Evolutionary conservation across 1,284 basidiomycete genomes (phyloP), one percentile per base, ranked within the genome.

Genomic region (Malassezia brasiliensis): DNA sequence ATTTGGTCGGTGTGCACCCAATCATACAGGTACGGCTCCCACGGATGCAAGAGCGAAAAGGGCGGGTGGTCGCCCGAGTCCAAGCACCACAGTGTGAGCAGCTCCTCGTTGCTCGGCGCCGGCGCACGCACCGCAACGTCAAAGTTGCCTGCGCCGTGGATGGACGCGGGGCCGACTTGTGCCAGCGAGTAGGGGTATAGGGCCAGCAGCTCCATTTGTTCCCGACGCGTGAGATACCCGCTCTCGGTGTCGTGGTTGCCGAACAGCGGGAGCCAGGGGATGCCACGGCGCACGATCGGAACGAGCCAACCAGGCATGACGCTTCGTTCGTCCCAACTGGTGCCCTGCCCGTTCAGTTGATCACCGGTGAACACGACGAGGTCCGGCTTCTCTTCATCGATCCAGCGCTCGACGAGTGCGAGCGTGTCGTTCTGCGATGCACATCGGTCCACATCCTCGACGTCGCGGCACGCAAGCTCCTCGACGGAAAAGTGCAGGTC

Each of bases 1-100:
- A 73, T 60, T 51, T 73, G 70, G 37, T 69, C 66, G n/a, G 54
- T 44, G 22, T 56, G 59, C 4, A 73, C 42, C 41, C 58, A 73
- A 17, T 64, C 70, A 44, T 73, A 73, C 5, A 62, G 60, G 1
- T 59, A 50, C 35, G 48, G 59, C n/a, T 50, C 36, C 62, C 60
- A 64, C 11, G 63, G 64, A 25, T 58, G 60, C 64, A 58, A 58
- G n/a, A 28, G 20, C 12, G 61, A 52, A 45, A 53, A 59, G 11
- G 56, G 54, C 2, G 63, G 61, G 15, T 59, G 17, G 0, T 83
- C 78, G 17, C 88, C 88, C 1, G 90, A 90, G 75, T 96, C 91
- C 59, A 96, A 77, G 79, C 96, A 89, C 77, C 96, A 96, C 3
- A 96, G 75, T 0, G 88, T 90, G 56, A 93, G 79, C 9, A 94